Evolutionary conservation across 139 green algal species (phyloP).

Genomic region (Tetraselmis striata): DNA sequence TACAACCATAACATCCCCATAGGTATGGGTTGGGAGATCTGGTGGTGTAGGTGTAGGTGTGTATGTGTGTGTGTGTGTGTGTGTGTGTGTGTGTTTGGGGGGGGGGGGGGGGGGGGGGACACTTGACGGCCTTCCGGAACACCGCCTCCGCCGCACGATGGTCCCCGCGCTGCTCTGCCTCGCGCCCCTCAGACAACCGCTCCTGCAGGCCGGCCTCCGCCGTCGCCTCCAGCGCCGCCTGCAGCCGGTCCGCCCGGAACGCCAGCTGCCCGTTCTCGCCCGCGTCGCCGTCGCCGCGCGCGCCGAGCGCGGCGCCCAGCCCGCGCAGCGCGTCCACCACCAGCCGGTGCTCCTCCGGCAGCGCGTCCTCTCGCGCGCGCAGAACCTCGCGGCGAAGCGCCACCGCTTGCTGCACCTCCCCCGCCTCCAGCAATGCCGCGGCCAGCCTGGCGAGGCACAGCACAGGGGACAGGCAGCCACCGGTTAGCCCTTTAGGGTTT

Average conservation of each 20-base stretch:
- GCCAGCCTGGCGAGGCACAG: too few relatives aligned
- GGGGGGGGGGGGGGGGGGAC: too few relatives aligned
- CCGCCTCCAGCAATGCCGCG: not conserved
- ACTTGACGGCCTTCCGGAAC: not conserved
- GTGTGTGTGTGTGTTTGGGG: too few relatives aligned
- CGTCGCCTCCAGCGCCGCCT: not conserved
- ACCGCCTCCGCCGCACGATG: not conserved
- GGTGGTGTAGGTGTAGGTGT: too few relatives aligned
- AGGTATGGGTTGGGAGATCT: not conserved
- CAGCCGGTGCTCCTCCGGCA: not conserved
- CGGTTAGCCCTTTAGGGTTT: too few relatives aligned
- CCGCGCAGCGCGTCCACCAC: not conserved
- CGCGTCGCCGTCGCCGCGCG: not conserved
- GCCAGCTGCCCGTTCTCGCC: not conserved
- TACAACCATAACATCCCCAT: not conserved
- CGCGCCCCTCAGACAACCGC: not conserved
- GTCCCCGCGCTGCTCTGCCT: not conserved
- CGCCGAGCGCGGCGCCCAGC: not conserved
- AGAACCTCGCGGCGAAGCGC: not conserved
- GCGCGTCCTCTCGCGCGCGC: too few relatives aligned
- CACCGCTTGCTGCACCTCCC: not conserved
- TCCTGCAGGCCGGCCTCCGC: not conserved
- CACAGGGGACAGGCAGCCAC: too few relatives aligned
- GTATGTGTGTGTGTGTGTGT: too few relatives aligned
- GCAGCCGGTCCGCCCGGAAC: not conserved